These are phyloP conservation scores for Bretschneidera sinensis DNA, from an alignment of 345 rosid species.

Conservation along the genomic window DNA sequence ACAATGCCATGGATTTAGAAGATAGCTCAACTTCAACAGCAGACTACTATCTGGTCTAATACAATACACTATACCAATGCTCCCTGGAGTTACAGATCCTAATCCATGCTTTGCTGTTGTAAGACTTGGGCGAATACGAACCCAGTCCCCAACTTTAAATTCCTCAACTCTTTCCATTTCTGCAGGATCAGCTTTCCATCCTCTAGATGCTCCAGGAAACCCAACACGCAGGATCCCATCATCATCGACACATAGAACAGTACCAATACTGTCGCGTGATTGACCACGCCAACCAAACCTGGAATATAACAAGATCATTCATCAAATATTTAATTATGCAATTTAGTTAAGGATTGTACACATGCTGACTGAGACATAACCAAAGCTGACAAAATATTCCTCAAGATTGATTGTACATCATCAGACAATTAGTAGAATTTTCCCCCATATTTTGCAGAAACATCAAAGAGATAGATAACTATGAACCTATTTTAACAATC, in stretches of 20 bases:
- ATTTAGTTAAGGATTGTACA: background rate
- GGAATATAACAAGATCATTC: constrained; percentile 21
- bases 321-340: constrained; percentile 10
- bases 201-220: constrained; percentile 98
- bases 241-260: constrained; percentile 95
- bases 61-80: constrained; percentile 92
- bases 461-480: too few relatives aligned
- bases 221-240: constrained; percentile 99
- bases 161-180: constrained; percentile 99
- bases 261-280: constrained; percentile 86
- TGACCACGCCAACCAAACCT: constrained; percentile 98
- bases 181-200: constrained; percentile 99
- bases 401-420: too few relatives aligned
- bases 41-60: constrained; percentile 94
- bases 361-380: background rate
- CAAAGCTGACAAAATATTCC: too few relatives aligned
- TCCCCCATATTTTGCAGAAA: too few relatives aligned
- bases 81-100: constrained; percentile 91
- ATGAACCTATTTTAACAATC: too few relatives aligned
- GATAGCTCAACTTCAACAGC: constrained; percentile 83
- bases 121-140: constrained; percentile 88
- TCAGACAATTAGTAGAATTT: too few relatives aligned
- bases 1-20: constrained; percentile 88
- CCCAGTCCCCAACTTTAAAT: constrained; percentile 99
- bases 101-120: constrained; percentile 92